Conservation (phyloP, 495 filamentous ascomycete genomes). For the Daldinia childiae region DNA sequence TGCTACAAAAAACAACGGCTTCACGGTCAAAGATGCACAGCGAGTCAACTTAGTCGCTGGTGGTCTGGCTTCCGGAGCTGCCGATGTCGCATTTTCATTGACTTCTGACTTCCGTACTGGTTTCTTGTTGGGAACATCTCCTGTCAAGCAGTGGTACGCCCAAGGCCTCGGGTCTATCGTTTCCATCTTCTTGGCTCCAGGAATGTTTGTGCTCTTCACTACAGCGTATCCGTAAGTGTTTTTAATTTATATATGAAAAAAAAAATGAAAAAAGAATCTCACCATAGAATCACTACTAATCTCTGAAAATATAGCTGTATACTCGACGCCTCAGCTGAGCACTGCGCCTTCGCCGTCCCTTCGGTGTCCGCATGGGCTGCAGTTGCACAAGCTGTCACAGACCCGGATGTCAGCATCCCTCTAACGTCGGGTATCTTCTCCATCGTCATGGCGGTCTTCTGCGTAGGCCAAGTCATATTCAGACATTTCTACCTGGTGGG, state of each 20-base stretch:
- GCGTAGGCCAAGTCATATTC: conserved; percentile 61
- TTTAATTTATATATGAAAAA: no score
- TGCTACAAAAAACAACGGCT: conserved; percentile 62
- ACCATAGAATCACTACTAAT: not conserved
- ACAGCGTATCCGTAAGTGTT: conserved; percentile 63
- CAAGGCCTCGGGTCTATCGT: conserved; percentile 69
- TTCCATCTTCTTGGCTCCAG: conserved; percentile 69
- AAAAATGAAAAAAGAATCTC: no score
- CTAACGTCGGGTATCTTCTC: conserved; percentile 64
- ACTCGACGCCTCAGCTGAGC: conserved; percentile 51
- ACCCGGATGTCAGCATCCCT: conserved; percentile 66
- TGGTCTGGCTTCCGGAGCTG: conserved; percentile 66
- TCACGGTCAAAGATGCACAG: conserved; percentile 59
- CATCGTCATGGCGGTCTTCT: conserved; percentile 63
- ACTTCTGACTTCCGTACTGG: conserved; percentile 70
- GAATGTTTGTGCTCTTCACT: conserved; percentile 71
- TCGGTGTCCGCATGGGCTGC: conserved; percentile 74
- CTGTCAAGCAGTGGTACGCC: conserved; percentile 70
- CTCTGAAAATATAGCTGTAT: conserved; percentile 54
- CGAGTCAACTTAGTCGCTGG: conserved; percentile 71
- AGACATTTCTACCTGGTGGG: conserved; percentile 67
- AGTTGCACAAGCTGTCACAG: conserved; percentile 70
- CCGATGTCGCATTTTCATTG: conserved; percentile 62
- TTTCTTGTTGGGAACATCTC: conserved; percentile 69
- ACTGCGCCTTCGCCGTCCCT: conserved; percentile 66